Evolutionary conservation across 306 rosid species (phyloP), one percentile per base, ranked within the genome.

Genomic region (Carpinus fangiana): DNA sequence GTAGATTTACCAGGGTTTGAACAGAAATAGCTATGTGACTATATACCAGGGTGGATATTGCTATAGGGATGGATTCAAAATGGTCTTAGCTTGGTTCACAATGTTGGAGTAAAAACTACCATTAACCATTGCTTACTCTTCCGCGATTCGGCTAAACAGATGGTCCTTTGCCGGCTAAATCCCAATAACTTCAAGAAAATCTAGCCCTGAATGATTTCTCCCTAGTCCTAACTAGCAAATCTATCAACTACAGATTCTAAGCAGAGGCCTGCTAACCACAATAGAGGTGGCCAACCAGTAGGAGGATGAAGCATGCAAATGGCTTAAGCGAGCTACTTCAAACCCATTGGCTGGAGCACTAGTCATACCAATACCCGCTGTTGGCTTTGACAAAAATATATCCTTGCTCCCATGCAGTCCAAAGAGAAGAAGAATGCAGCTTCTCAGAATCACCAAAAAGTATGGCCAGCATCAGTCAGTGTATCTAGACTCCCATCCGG

Each of bases 341-440:
- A 55, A 55, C 8, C 10, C 17, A 12, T 1, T 13, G 34, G 20
- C 28, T 28, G 50, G 43, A 52, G 50, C 64, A 55, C 61, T 3
- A 45, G 36, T 34, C 20, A 45, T 62, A 7, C 3, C 1, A n/a
- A 34, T 12, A 18, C 12, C 20, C 45, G 31, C 41, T 12, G 3
- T 12, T 5, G n/a, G 69, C 18, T 53, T 28, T 31, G 69, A 34
- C n/a, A 62, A 62, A 31, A 62, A 45, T 62, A 12, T 2, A 0
- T 62, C 69, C 69, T 62, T 62, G 46, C 43, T 31, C 69, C 69
- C 64, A 5, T n/a, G 18, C 34, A 16, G 31, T 62, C 69, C 69
- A 28, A 62, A 62, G 41, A 62, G 28, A 62, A 34, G 45, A 62
- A 3, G 4, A 41, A 18, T 12, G 46, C 13, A 34, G 46, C 69